Conservation (phyloP, 495 filamentous ascomycete genomes). For the Neurospora hispaniola region DNA sequence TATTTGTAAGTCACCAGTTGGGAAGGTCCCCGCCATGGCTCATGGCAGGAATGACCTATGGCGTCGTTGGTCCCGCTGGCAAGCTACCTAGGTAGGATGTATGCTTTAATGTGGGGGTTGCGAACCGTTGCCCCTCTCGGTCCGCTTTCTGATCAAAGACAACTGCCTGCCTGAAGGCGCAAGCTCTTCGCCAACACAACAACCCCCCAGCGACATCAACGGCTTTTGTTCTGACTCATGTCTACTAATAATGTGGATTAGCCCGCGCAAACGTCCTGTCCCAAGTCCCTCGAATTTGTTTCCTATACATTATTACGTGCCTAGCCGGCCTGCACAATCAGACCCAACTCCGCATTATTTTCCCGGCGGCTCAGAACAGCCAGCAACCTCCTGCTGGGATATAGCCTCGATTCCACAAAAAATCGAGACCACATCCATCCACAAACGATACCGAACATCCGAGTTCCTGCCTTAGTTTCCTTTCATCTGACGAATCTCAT, state of each 20-base stretch:
- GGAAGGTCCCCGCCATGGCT: neutral
- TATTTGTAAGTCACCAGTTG: neutral
- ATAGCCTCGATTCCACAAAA: neutral
- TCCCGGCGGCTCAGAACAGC: neutral
- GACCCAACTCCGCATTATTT: neutral
- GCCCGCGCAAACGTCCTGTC: neutral
- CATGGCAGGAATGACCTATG: neutral
- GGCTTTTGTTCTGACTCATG: neutral
- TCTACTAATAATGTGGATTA: neutral
- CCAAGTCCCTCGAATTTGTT: neutral
- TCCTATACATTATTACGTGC: neutral
- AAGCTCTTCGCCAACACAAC: neutral
- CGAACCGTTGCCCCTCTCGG: neutral
- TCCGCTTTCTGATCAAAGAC: neutral
- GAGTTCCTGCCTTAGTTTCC: neutral
- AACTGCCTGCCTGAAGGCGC: neutral
- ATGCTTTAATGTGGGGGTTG: neutral
- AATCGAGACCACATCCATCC: neutral
- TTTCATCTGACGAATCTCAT: neutral
- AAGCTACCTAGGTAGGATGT: neutral
- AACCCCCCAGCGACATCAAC: neutral
- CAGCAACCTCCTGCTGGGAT: neutral
- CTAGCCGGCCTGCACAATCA: neutral
- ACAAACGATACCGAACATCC: neutral
- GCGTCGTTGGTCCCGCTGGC: neutral